Evolutionary conservation across 192 early-diverging fungal species (phyloP).

Genomic region (Gorgonomyces haynaldii): DNA sequence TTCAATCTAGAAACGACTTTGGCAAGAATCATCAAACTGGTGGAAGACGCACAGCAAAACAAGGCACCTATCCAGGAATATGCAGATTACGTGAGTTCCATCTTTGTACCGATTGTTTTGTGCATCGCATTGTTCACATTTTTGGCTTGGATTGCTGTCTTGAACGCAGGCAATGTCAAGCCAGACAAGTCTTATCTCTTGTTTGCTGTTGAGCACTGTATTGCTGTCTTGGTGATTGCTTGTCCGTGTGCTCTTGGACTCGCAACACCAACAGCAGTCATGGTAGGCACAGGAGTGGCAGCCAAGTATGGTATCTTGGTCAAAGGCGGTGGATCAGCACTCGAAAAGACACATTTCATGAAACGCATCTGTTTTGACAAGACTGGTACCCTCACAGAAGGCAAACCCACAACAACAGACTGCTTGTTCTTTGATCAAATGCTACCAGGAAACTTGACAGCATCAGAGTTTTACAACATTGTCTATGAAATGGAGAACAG

Average conservation of each 20-base stretch:
- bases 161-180: slow-evolving; percentile 22
- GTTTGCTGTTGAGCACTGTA: slow-evolving; percentile 44
- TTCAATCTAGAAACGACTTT: slow-evolving; percentile 44
- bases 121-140: slow-evolving; percentile 42
- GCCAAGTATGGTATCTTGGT: slow-evolving; percentile 52
- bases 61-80: slow-evolving; percentile 56
- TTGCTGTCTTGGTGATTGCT: slow-evolving; percentile 57
- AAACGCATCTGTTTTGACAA: slow-evolving; percentile 69
- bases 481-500: slow-evolving; percentile 17
- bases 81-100: slow-evolving; percentile 47
- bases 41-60: slow-evolving; percentile 51
- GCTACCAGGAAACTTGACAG: slow-evolving; percentile 6
- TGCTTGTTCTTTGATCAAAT: slow-evolving; percentile 1
- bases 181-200: slow-evolving; percentile 20
- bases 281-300: slow-evolving; percentile 63
- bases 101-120: slow-evolving; percentile 58
- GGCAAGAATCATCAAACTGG: slow-evolving; percentile 48
- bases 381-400: slow-evolving; percentile 69
- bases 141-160: slow-evolving; percentile 41
- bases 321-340: slow-evolving; percentile 62
- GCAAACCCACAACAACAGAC: slow-evolving; percentile 50
- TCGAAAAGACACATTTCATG: slow-evolving; percentile 53
- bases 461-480: slow-evolving; percentile 16
- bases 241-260: slow-evolving; percentile 62
- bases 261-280: slow-evolving; percentile 59